phyloP scores from a whole-genome alignment of 371 early-diverging fungal species.

The Cokeromyces recurvatus region DNA sequence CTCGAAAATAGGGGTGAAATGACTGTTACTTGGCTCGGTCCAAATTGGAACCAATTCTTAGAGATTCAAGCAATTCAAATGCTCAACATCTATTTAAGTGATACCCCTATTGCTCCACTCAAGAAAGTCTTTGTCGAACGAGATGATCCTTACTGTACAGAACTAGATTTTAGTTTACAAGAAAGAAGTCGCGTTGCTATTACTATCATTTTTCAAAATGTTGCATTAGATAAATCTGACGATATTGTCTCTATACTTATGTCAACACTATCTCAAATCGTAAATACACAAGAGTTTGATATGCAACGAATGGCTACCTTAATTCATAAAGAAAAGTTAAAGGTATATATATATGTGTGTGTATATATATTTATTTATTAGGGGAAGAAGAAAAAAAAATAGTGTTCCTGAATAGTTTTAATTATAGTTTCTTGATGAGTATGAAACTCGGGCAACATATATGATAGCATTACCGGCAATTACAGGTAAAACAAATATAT shows the following conservation, averaged over 20 bases:
- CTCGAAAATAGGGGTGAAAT: conserved; percentile 42
- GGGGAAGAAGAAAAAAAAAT: no score
- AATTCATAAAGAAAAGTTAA: conserved; percentile 44
- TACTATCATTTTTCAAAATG: conserved; percentile 34
- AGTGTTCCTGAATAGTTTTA: no score
- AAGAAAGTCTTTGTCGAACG: conserved; percentile 50
- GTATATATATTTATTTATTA: no score
- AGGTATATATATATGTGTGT: conserved; percentile 25
- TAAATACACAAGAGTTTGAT: conserved; percentile 48
- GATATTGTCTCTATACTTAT: conserved; percentile 33
- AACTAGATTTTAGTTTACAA: conserved; percentile 14
- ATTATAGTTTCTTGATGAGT: conserved; percentile 21
- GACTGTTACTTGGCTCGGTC: conserved; percentile 46
- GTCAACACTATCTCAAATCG: conserved; percentile 28
- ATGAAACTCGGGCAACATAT: conserved; percentile 21
- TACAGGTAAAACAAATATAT: conserved; percentile 5
- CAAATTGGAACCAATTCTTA: conserved; percentile 36
- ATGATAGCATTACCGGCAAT: conserved; percentile 20
- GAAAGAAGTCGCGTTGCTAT: conserved; percentile 26
- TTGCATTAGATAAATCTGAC: conserved; percentile 44
- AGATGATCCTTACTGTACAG: conserved; percentile 44
- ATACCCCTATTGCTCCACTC: conserved; percentile 51
- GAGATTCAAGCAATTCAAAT: conserved; percentile 33
- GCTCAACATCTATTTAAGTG: conserved; percentile 41
- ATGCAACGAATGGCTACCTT: conserved; percentile 50